These are phyloP conservation scores for Chrysanthemum seticuspe DNA, from an alignment of 129 eudicot genomes.

Conservation along the genomic window DNA sequence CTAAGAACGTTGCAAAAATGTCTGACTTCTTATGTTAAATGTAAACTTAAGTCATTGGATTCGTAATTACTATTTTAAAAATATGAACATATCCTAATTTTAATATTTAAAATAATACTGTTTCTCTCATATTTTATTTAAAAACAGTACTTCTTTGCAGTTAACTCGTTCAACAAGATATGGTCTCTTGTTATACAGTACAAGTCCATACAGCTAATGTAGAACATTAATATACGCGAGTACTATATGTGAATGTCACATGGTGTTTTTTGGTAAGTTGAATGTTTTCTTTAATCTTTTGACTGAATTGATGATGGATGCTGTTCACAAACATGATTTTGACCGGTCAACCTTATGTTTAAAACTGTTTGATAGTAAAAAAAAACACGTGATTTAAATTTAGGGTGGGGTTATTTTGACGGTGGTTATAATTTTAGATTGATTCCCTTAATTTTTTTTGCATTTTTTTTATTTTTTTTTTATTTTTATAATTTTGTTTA, in stretches of 20 bases:
- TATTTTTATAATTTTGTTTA: too few species aligned
- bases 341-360: slow-evolving; percentile 37
- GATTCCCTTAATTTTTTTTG: too few species aligned
- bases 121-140: not conserved
- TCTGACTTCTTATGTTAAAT: not conserved
- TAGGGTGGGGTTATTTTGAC: too few species aligned
- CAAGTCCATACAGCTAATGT: not conserved
- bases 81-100: too few species aligned
- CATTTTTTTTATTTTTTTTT: too few species aligned
- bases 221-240: slow-evolving; percentile 15
- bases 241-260: slow-evolving; percentile 14
- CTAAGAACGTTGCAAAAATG: not conserved
- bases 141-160: too few species aligned
- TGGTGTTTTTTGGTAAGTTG: slow-evolving; percentile 27
- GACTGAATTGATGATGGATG: slow-evolving; percentile 38
- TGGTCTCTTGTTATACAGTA: not conserved
- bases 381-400: too few species aligned
- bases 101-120: not conserved
- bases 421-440: too few species aligned
- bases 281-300: slow-evolving; percentile 34
- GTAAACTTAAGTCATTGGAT: not conserved
- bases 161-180: not conserved
- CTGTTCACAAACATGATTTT: slow-evolving; percentile 28
- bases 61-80: too few species aligned
- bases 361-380: slow-evolving; percentile 7